These are phyloP conservation scores for Avena insularis DNA, from an alignment of 176 grass and related monocot species.

Conservation along the genomic window DNA sequence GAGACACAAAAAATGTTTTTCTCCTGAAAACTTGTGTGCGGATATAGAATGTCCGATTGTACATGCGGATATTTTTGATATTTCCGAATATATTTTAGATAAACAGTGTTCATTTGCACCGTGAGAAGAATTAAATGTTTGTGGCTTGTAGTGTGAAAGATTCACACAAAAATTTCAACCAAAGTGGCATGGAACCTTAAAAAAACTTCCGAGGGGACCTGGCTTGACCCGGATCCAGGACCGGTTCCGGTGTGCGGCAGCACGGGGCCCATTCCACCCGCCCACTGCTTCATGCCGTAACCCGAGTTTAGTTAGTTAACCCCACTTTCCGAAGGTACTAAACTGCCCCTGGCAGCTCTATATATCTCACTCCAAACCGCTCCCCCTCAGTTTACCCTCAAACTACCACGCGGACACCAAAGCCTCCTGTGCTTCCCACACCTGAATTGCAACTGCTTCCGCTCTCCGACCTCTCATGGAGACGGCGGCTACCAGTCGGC, in stretches of 20 bases:
- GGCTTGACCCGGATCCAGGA: neutral
- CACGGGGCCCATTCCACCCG: neutral
- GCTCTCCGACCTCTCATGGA: conserved; percentile 31
- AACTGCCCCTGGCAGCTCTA: neutral
- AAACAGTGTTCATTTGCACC: too few relatives aligned
- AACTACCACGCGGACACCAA: neutral
- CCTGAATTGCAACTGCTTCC: neutral
- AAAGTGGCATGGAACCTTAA: too few relatives aligned
- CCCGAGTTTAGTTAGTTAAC: neutral
- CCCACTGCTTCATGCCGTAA: neutral
- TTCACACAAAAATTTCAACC: too few relatives aligned
- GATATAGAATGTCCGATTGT: too few relatives aligned
- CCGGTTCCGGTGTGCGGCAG: neutral
- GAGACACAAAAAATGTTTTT: too few relatives aligned
- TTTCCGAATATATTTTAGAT: too few relatives aligned
- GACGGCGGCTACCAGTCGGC: conserved; percentile 39
- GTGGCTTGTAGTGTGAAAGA: too few relatives aligned
- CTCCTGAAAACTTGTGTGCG: too few relatives aligned
- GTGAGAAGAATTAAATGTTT: too few relatives aligned
- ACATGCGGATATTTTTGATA: too few relatives aligned
- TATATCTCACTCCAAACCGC: neutral
- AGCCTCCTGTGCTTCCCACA: too few relatives aligned
- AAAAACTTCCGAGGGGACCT: neutral
- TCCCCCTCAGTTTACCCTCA: neutral
- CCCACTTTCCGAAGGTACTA: neutral